Evolutionary conservation across 441 rosid species (phyloP).

Genomic region (Iberis amara): DNA sequence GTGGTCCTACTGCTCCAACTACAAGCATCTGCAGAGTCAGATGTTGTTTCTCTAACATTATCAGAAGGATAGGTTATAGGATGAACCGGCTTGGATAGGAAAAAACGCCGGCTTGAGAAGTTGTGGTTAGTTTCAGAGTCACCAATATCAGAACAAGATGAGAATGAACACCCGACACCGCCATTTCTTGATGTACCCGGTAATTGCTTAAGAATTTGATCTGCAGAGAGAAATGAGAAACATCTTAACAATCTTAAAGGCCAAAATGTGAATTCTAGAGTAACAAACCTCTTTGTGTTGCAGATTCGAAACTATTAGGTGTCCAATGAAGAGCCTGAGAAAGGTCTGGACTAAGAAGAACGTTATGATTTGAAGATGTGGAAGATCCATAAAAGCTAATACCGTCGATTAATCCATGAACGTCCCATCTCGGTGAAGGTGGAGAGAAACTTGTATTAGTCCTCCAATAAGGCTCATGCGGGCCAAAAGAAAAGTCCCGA

Average conservation of each 20-base stretch:
- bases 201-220: conserved; percentile 28
- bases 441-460: conserved; percentile 88
- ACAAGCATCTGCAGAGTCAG: conserved; percentile 49
- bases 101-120: conserved; percentile 51
- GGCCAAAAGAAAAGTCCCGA: conserved; percentile 43
- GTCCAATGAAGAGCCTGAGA: conserved; percentile 55
- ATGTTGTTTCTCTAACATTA: conserved; percentile 48
- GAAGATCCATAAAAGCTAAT: conserved; percentile 48
- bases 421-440: conserved; percentile 49
- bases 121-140: conserved; percentile 52
- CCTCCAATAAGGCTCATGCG: conserved; percentile 65
- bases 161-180: conserved; percentile 36
- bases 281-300: conserved; percentile 38
- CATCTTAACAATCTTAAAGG: not conserved
- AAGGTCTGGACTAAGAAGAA: conserved; percentile 47
- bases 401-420: conserved; percentile 60
- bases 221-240: conserved; percentile 30
- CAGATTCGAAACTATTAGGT: conserved; percentile 34
- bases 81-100: conserved; percentile 56
- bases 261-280: not conserved
- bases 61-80: conserved; percentile 65
- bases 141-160: conserved; percentile 38
- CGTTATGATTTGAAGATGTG: conserved; percentile 50
- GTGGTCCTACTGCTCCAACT: conserved; percentile 42
- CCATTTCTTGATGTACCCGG: conserved; percentile 42